A percentile compares a stretch with the other conserved stretches of the same genome.
phyloP scores from a whole-genome alignment of 2,329 filamentous ascomycete genomes.

The Chaetomium olivaceum region DNA sequence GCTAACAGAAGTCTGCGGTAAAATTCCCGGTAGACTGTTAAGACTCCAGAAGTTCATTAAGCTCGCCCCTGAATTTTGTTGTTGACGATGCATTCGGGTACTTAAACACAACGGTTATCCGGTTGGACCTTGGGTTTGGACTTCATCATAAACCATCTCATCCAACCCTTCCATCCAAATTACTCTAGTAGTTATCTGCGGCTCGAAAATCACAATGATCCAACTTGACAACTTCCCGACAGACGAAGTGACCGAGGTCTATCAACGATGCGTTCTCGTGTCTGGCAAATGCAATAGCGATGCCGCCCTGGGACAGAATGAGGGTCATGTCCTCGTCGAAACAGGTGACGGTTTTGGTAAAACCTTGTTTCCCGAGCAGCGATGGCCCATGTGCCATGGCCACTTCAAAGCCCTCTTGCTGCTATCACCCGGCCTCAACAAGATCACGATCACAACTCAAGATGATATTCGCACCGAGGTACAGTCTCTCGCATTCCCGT shows the following conservation, averaged over 20 bases:
- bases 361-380: slow-evolving; percentile 24
- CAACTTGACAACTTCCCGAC: slow-evolving; percentile 18
- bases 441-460: slow-evolving; percentile 9
- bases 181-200: not conserved
- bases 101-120: not conserved
- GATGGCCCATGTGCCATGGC: slow-evolving; percentile 28
- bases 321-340: slow-evolving; percentile 10
- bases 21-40: not conserved
- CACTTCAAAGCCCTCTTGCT: slow-evolving; percentile 31
- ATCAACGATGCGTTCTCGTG: slow-evolving; percentile 25
- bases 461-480: slow-evolving; percentile 13
- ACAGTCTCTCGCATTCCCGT: not conserved
- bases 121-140: too few species aligned
- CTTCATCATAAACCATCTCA: not conserved
- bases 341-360: slow-evolving; percentile 6
- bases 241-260: slow-evolving; percentile 18
- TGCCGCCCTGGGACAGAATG: not conserved
- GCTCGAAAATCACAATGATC: slow-evolving; percentile 10
- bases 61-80: not conserved
- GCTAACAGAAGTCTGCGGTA: not conserved
- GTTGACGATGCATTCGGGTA: not conserved
- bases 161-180: not conserved
- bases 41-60: not conserved
- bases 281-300: slow-evolving; percentile 14
- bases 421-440: slow-evolving; percentile 27